phyloP scores from a whole-genome alignment of 1,139 yeast species.

The Suhomyces chickasaworum region DNA sequence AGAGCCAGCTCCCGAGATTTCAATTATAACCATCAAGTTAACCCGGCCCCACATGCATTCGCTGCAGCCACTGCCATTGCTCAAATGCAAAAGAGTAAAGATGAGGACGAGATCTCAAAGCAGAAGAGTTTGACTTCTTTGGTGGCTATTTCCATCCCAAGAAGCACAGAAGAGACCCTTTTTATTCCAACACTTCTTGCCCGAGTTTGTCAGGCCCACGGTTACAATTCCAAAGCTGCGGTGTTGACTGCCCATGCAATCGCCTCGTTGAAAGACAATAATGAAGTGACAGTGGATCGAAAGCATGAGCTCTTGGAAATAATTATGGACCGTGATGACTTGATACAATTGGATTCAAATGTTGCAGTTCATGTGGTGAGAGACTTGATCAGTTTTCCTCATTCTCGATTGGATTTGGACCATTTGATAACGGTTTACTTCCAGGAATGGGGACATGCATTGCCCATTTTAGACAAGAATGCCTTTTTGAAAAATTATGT shows the following conservation, averaged over 20 bases:
- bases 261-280: conserved; percentile 62
- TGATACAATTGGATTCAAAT: conserved; percentile 24
- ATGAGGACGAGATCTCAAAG: conserved; percentile 39
- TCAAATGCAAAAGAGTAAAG: conserved; percentile 44
- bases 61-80: conserved; percentile 75
- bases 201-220: conserved; percentile 66
- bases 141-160: conserved; percentile 72
- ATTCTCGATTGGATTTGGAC: conserved; percentile 55
- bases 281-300: conserved; percentile 17
- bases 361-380: conserved; percentile 50
- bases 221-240: conserved; percentile 69
- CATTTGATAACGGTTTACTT: conserved; percentile 62
- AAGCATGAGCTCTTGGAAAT: conserved; percentile 24
- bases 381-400: conserved; percentile 51
- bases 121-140: conserved; percentile 60
- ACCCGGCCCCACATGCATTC: conserved; percentile 74
- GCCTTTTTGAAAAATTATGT: conserved; percentile 62
- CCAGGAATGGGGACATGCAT: conserved; percentile 73
- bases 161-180: conserved; percentile 76
- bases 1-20: conserved; percentile 3
- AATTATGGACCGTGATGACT: conserved; percentile 36
- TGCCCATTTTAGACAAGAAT: conserved; percentile 70
- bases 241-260: conserved; percentile 67
- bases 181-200: conserved; percentile 73
- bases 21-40: conserved; percentile 45